phyloP scores from a whole-genome alignment of 139 green algal species.

The Coelastrella sp. region DNA sequence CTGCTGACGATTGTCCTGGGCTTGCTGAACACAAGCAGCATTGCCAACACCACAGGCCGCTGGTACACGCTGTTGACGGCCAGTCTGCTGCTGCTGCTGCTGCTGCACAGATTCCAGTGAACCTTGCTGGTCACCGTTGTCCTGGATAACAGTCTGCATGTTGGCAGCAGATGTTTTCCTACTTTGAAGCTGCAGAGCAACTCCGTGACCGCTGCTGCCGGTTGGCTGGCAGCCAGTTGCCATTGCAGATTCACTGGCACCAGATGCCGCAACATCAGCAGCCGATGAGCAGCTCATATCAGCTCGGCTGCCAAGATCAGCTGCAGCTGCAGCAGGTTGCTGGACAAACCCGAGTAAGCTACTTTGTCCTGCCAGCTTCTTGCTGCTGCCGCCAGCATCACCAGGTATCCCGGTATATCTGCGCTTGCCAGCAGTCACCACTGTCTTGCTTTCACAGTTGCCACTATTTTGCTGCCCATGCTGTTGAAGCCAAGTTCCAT shows the following conservation, averaged over 20 bases:
- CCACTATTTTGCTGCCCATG: not conserved
- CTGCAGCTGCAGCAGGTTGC: not conserved
- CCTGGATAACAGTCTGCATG: too few species aligned
- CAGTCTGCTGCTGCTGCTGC: not conserved
- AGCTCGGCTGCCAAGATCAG: not conserved
- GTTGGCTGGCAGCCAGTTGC: too few species aligned
- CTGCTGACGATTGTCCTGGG: not conserved
- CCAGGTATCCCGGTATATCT: not conserved
- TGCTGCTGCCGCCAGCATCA: not conserved
- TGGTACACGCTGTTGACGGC: not conserved
- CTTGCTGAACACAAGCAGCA: not conserved
- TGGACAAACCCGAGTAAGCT: slow-evolving; percentile 14
- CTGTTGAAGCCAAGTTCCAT: not conserved
- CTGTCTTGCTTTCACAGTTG: not conserved
- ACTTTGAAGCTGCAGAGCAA: not conserved
- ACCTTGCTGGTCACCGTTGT: not conserved
- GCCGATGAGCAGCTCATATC: not conserved
- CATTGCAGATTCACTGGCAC: not conserved
- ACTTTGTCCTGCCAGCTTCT: not conserved
- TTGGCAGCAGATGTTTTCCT: too few species aligned
- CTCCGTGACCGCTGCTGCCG: not conserved
- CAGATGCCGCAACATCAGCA: not conserved
- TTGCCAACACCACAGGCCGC: not conserved
- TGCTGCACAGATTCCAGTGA: not conserved
- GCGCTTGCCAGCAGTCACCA: not conserved